Evolutionary conservation across 1,284 basidiomycete genomes (phyloP), one percentile per base, ranked within the genome.

Genomic region (Marasmius oreades): DNA sequence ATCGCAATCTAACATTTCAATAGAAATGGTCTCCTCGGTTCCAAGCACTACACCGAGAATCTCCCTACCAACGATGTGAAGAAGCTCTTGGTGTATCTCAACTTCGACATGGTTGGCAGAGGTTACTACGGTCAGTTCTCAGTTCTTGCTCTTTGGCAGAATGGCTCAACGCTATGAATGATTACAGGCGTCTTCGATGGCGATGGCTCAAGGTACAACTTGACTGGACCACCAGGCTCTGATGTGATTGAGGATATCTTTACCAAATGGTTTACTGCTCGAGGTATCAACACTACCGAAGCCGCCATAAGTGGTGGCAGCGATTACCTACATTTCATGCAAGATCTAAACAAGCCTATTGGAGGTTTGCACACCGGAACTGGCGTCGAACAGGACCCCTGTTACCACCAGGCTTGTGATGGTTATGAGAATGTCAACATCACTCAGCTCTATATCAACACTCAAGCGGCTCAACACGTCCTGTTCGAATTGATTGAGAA

Each of bases 391-490:
- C 63, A 66, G 36, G 66, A 68, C 43, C 28, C 33, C 8, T 67
- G 66, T 55, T 69, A 67, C 54, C 67, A 69, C 56, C 54, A 60
- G 26, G 61, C 59, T 14, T 69, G 65, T 54, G 67, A 68, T 36
- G 59, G 54, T 20, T 51, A 64, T 48, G 56, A 62, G 6, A 68
- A 67, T 59, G 52, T 67, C 28, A 59, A 62, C 33, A 48, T 61
- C 23, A 59, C 51, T n/a, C 55, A 56, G 42, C 55, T 56, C 5
- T 56, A 53, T 26, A 53, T 42, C 39, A 56, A 56, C 51, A 56
- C 55, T 11, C 51, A 28, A 14, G 55, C 55, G 5, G 55, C 55
- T 22, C 50, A 53, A 24, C 23, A 43, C 5, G 42, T 37, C 16
- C 26, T 56, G 1, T 2, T 18, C 42, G 52, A 52, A n/a, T 28